Evolutionary conservation across 1,139 yeast species (phyloP).

Genomic region (Arxiozyma slooffiae): DNA sequence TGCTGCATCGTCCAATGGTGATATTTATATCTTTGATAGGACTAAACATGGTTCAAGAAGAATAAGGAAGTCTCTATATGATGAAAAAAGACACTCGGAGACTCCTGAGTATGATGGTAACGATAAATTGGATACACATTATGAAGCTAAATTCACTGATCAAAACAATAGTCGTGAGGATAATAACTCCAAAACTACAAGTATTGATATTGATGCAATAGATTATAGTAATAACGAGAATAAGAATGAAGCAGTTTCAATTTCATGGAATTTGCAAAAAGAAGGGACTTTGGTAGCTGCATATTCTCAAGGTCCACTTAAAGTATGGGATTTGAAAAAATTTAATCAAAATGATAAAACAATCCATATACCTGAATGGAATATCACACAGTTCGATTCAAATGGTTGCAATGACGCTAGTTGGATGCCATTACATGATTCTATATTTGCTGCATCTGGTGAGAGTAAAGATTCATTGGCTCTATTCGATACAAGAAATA

Average conservation of each 20-base stretch:
- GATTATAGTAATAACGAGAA: slow-evolving; percentile 1
- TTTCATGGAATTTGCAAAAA: slow-evolving; percentile 45
- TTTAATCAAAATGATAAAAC: slow-evolving; percentile 17
- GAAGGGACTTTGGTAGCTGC: slow-evolving; percentile 48
- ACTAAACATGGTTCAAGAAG: slow-evolving; percentile 33
- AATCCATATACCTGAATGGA: slow-evolving; percentile 12
- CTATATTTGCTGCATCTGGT: slow-evolving; percentile 47
- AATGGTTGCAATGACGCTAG: slow-evolving; percentile 52
- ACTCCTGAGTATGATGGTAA: not conserved
- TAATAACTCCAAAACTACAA: slow-evolving; percentile 1
- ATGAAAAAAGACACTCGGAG: not conserved
- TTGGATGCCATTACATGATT: slow-evolving; percentile 52
- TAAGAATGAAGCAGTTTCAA: slow-evolving; percentile 20
- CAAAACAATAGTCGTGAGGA: not conserved
- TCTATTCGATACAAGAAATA: slow-evolving; percentile 42
- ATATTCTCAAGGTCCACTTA: slow-evolving; percentile 50
- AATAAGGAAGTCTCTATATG: slow-evolving; percentile 4
- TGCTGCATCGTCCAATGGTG: slow-evolving; percentile 69
- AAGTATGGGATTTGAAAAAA: slow-evolving; percentile 43
- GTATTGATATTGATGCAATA: slow-evolving; percentile 3
- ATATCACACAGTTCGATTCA: slow-evolving; percentile 14
- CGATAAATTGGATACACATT: slow-evolving; percentile 2
- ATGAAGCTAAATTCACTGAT: slow-evolving; percentile 1
- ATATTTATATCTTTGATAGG: slow-evolving; percentile 56
- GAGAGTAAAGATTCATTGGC: slow-evolving; percentile 41